phyloP scores from a whole-genome alignment of 331 rosid species.

The Stylosanthes scabra region DNA sequence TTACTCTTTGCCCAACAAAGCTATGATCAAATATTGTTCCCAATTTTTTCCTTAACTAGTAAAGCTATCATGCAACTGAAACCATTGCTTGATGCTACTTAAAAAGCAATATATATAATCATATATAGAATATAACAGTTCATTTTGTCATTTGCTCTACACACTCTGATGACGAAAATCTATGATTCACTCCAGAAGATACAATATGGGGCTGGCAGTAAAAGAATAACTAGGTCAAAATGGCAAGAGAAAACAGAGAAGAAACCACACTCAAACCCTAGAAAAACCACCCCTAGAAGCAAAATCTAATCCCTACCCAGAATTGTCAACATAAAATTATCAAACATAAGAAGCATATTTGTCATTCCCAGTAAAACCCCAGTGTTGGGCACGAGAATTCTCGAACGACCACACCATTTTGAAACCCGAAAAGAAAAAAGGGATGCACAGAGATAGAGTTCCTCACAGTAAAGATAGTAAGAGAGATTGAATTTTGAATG shows the following conservation, averaged over 20 bases:
- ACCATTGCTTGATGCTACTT: no score
- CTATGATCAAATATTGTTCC: background rate
- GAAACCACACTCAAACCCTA: conserved; percentile 47
- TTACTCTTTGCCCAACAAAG: background rate
- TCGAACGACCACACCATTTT: conserved; percentile 27
- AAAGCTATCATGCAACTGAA: background rate
- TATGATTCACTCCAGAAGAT: conserved; percentile 7
- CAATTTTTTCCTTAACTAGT: no score
- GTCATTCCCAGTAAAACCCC: conserved; percentile 38
- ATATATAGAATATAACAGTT: background rate
- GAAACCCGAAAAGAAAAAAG: background rate
- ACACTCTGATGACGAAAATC: conserved; percentile 30
- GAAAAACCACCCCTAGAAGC: conserved; percentile 18
- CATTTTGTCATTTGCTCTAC: background rate
- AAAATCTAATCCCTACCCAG: conserved; percentile 21
- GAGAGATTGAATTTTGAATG: conserved; percentile 3
- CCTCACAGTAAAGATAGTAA: background rate
- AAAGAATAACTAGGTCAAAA: conserved; percentile 7
- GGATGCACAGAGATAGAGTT: conserved; percentile 21
- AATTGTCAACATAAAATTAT: background rate
- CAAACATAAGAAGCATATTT: background rate
- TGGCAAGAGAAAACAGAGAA: background rate
- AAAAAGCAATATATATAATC: no score
- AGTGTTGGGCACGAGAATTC: conserved; percentile 26
- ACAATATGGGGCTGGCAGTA: conserved; percentile 9